These are phyloP conservation scores for Phalaenopsis equestris DNA, from an alignment of 106 monocot species.

Conservation along the genomic window DNA sequence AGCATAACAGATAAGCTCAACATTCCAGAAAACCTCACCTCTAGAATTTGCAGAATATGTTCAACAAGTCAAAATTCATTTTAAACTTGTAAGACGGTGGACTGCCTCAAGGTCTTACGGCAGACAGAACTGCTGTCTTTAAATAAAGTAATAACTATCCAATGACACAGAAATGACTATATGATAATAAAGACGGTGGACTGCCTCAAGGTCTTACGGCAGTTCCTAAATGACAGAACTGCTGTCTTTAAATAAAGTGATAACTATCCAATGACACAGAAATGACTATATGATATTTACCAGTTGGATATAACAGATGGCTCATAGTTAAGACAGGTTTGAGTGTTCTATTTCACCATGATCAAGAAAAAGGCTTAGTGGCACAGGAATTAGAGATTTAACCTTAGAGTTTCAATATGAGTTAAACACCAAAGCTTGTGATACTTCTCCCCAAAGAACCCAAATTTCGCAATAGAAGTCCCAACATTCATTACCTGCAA, in stretches of 20 bases:
- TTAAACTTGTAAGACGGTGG: background rate
- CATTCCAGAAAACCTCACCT: background rate
- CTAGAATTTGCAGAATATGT: background rate
- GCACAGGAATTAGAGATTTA: background rate
- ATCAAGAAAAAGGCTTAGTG: background rate
- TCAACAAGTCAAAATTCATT: background rate
- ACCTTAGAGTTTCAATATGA: constrained; percentile 94
- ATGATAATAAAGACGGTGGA: background rate
- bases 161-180: background rate
- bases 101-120: background rate
- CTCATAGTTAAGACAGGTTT: background rate
- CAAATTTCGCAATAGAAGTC: constrained; percentile 83
- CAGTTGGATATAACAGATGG: background rate
- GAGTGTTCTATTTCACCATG: background rate
- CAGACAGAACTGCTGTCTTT: background rate
- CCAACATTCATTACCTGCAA: constrained; percentile 86
- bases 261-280: background rate
- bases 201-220: background rate
- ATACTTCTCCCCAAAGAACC: constrained; percentile 76
- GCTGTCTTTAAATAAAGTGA: background rate
- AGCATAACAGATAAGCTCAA: no score
- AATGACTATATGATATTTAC: background rate
- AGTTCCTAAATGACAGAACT: background rate
- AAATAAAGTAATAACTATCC: background rate
- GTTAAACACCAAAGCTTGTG: constrained; percentile 97